Base-by-base conservation (phyloP, 805 yeast genomes). In the Metschnikowia drakensbergensis region DNA sequence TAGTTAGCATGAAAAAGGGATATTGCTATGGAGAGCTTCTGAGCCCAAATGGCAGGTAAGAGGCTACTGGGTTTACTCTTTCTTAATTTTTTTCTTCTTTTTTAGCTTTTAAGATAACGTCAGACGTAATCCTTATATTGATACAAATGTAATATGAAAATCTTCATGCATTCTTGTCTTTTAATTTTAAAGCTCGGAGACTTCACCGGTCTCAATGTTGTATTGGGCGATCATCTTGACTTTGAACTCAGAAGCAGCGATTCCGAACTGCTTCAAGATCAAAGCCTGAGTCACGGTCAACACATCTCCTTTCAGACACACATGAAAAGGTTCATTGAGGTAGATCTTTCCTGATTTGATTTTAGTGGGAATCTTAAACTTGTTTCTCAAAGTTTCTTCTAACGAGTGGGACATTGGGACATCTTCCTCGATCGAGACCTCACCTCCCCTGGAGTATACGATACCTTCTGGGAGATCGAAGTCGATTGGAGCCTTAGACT, bases 331-430 rank as follows among this genome's bases (percentile, higher is more conserved):
- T 57, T 82, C 81, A 22, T 80, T 81, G 42, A 94, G 72, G 50
- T 79, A 76, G 56, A 94, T 85, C 66, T 92, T 92, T 66, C 99
- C 99, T 45, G 83, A 77, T 63, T 86, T 86, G 56, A 94, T 86
- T 63, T 82, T 84, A 4, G 98, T 91, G 58, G 99, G 98, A 58
- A 94, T 81, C 64, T 92, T 91, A 57, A 83, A 83, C 64, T 86
- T 86, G 68, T 83, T 87, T 76, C 99, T 86, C 62, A 94, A 69
- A 36, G 96, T 88, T 61, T 90, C 88, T 69, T 94, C 99, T 71
- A 95, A 78, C 5, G 98, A 89, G 66, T 94, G 99, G 9, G 95
- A 85, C 87, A 94, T 84, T 58, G 97, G 96, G 22, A 94, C 90
- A 67, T 94, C 99, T 55, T 94, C 98, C 63, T 90, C 97, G 25